phyloP scores from a whole-genome alignment of 2,329 filamentous ascomycete genomes.

The Nigrospora oryzae region DNA sequence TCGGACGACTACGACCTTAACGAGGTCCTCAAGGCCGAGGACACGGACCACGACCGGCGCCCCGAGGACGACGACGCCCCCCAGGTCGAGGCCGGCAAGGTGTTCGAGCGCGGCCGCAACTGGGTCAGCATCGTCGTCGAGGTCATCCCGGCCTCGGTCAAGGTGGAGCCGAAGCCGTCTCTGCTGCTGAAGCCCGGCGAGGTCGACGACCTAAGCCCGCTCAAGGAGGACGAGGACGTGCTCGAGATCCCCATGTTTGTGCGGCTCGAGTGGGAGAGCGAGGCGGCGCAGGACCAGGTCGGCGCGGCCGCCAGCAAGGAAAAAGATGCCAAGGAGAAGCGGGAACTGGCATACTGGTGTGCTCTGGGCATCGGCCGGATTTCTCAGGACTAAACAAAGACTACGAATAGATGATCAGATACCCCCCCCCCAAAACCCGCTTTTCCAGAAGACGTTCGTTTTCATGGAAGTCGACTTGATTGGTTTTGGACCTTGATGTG shows the following conservation, averaged over 20 bases:
- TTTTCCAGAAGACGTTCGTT: no score
- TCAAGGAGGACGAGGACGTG: slow-evolving; percentile 52
- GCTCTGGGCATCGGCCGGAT: slow-evolving; percentile 84
- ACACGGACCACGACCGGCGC: slow-evolving; percentile 27
- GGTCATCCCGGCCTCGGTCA: slow-evolving; percentile 60
- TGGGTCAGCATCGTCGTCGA: slow-evolving; percentile 94
- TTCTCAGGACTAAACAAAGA: slow-evolving; percentile 31
- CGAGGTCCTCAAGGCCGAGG: slow-evolving; percentile 64
- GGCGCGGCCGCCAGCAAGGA: slow-evolving; percentile 50
- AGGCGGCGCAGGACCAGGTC: slow-evolving; percentile 53
- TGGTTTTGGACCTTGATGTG: no score
- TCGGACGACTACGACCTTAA: slow-evolving; percentile 80
- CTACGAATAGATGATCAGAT: slow-evolving; percentile 4
- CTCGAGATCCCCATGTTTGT: slow-evolving; percentile 94
- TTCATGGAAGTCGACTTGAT: no score
- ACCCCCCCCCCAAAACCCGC: neutral
- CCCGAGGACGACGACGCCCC: slow-evolving; percentile 32
- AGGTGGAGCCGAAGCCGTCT: slow-evolving; percentile 24
- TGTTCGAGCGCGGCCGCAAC: slow-evolving; percentile 91
- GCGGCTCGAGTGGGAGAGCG: slow-evolving; percentile 79
- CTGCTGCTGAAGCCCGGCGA: slow-evolving; percentile 18
- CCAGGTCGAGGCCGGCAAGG: slow-evolving; percentile 78
- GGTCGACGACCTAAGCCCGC: slow-evolving; percentile 33
- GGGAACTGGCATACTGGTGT: slow-evolving; percentile 93
- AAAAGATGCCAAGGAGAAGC: slow-evolving; percentile 63